Base-by-base conservation (phyloP, 441 rosid species). In the Erodium texanum region DNA sequence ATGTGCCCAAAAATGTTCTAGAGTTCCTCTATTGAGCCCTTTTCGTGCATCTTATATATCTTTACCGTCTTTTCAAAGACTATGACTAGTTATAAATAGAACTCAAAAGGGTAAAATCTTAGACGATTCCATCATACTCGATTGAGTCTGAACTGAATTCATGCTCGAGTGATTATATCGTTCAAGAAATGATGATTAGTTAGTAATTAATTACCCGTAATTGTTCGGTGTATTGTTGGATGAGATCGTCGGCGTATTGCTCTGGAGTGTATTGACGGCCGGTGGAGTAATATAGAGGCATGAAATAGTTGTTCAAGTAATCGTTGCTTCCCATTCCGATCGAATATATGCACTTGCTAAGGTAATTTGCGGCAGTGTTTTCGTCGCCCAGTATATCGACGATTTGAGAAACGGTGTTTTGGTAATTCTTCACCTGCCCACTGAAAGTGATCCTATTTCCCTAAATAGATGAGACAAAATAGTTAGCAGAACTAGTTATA, bases 251-350 rank as follows among this genome's bases (percentile, higher is more conserved):
- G 9, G 92, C 81, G 7, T 71, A 92, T 45, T 83, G 83, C 2
- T 83, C 86, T 0, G 97, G 86, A 0, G 84, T 73, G 73, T 69
- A 89, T 43, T 78, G 89, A 32, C 78, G 77, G 70, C 86, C 59
- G 14, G 86, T 76, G 7, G 87, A 72, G 86, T 93, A 93, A 58
- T 66, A 75, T 10, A 71, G 78, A 20, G 97, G 96, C 93, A 86
- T 85, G 77, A 89, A 93, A 74, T 93, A 93, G 82, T 93, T 93
- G 71, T 92, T 92, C 29, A 92, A 93, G 68, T 92, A 92, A 52
- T 92, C 97, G 75, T 92, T 92, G 81, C 96, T 89, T 8, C 97
- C 97, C 66, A 89, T 71, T 6, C 92, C 94, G 41, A 89, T 83
- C 0, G 90, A 77, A 79, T 74, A 87, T 32, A 92, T 84, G 82